Evolutionary conservation across 495 filamentous ascomycete species (phyloP).

Genomic region (Trichodelitschia bisporula): DNA sequence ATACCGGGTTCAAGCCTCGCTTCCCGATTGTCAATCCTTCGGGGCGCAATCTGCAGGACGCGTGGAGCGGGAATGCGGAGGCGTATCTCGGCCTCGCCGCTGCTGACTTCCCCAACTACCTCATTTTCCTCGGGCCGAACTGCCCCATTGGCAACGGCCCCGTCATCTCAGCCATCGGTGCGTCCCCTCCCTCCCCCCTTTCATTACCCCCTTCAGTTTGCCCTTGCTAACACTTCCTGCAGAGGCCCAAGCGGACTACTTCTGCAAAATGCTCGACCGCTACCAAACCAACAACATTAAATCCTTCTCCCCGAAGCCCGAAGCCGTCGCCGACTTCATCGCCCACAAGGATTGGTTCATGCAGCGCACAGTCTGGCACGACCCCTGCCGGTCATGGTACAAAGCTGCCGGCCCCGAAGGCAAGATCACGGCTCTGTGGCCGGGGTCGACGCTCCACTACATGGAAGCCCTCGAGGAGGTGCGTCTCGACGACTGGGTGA

Average conservation of each 20-base stretch:
- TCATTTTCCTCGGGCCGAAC: constrained; percentile 18
- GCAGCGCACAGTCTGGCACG: constrained; percentile 20
- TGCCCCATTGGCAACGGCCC: constrained; percentile 20
- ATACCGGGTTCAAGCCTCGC: constrained; percentile 23
- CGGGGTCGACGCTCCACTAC: constrained; percentile 18
- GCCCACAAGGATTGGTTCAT: constrained; percentile 24
- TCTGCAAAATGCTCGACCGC: constrained; percentile 24
- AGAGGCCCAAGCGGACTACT: constrained; percentile 26
- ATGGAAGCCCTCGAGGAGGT: constrained; percentile 23
- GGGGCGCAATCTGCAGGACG: constrained; percentile 10
- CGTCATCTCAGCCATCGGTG: constrained; percentile 8
- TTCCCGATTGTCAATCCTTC: constrained; percentile 22
- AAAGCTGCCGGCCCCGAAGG: constrained; percentile 15
- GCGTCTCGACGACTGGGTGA: constrained; percentile 25
- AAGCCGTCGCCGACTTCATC: constrained; percentile 22
- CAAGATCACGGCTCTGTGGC: constrained; percentile 16
- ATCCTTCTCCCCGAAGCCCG: constrained; percentile 14
- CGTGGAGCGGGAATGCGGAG: constrained; percentile 7
- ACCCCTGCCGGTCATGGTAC: constrained; percentile 29
- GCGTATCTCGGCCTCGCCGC: constrained; percentile 11
- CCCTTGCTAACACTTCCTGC: not conserved
- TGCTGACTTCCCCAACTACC: constrained; percentile 13
- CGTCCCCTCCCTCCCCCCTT: not conserved
- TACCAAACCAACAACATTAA: constrained; percentile 14
- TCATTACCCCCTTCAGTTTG: too few relatives aligned